Evolutionary conservation across 345 rosid species (phyloP), one percentile per base, ranked within the genome.

Genomic region (Bretschneidera sinensis): DNA sequence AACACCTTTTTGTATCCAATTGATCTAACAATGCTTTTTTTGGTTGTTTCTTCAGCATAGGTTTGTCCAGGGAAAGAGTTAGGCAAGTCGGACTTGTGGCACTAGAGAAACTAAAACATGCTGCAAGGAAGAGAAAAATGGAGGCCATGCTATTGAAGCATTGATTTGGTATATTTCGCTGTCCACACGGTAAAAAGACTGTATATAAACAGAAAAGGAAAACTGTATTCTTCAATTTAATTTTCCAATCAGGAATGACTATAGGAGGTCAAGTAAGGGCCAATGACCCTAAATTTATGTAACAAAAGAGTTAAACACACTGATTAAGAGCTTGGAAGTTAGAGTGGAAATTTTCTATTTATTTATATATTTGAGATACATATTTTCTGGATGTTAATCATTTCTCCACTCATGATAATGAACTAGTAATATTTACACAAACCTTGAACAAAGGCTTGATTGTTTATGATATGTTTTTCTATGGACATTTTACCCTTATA

Each of bases 11-110:
- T 54, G 10, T 20, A 2, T n/a, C n/a, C 21, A 23, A 57, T 54
- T 35, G 10, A 24, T 47, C 54, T 58, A 23, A 52, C 56, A 57
- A 19, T 59, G 39, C 21, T 2, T 0, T 47, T 34, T 22, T 53
- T 17, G 54, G 59, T 55, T 17, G 45, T 48, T 23, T 65, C 57
- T 73, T 53, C 91, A 89, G 97, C 65, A 87, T 89, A 70, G 99
- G 99, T 51, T 78, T 94, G 72, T 94, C 99, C 16, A 72, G 99
- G 71, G 99, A 87, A 77, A 79, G 97, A 64, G 99, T 89, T 14
- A 68, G 97, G 75, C 96, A 94, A 66, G 85, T 90, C 2, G 99
- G 97, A 55, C 96, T 94, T 9, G 96, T 89, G 14, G 92, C 97
- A 0, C 67, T 90, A 9, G 97, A 94, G 92, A 94, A 87, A 72